phyloP scores from a whole-genome alignment of 352 stramenopile genomes.

The Lagenidium sp. region DNA sequence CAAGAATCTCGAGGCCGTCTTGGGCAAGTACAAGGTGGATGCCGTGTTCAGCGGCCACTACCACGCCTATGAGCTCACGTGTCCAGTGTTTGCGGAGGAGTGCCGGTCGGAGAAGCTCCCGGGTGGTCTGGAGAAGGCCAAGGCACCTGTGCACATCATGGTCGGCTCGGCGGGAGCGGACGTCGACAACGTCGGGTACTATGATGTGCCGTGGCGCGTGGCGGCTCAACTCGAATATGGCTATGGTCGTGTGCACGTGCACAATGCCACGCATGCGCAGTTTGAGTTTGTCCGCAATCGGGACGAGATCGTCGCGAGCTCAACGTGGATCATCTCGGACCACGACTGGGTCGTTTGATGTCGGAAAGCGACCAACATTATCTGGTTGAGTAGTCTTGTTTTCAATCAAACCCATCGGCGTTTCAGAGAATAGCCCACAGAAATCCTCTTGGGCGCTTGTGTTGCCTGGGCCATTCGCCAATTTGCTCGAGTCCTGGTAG shows the following conservation, averaged over 20 bases:
- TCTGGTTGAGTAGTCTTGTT: too few relatives aligned
- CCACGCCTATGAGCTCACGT: constrained; percentile 21
- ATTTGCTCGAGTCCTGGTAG: too few relatives aligned
- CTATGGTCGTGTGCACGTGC: constrained; percentile 18
- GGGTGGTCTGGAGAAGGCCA: constrained; percentile 1
- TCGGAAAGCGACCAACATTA: too few relatives aligned
- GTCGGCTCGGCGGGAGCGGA: constrained; percentile 15
- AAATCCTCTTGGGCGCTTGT: too few relatives aligned
- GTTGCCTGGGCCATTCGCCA: too few relatives aligned
- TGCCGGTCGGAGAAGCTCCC: constrained; percentile 1
- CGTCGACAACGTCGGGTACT: constrained; percentile 12
- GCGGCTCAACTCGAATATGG: constrained; percentile 13
- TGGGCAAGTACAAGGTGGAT: constrained; percentile 15
- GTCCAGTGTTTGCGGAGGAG: constrained; percentile 6
- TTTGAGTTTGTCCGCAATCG: constrained; percentile 16
- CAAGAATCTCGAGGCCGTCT: constrained; percentile 11
- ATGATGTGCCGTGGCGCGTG: constrained; percentile 10
- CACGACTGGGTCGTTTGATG: constrained; percentile 14
- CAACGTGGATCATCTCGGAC: constrained; percentile 15
- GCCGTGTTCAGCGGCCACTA: constrained; percentile 18
- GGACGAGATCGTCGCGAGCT: constrained; percentile 2
- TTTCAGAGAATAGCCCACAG: too few relatives aligned
- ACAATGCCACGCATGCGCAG: constrained; percentile 15
- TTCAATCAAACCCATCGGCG: too few relatives aligned
- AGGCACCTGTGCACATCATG: constrained; percentile 19